These are phyloP conservation scores for Cyphellophora europaea DNA, from an alignment of 2,329 filamentous ascomycete genomes.

Conservation along the genomic window DNA sequence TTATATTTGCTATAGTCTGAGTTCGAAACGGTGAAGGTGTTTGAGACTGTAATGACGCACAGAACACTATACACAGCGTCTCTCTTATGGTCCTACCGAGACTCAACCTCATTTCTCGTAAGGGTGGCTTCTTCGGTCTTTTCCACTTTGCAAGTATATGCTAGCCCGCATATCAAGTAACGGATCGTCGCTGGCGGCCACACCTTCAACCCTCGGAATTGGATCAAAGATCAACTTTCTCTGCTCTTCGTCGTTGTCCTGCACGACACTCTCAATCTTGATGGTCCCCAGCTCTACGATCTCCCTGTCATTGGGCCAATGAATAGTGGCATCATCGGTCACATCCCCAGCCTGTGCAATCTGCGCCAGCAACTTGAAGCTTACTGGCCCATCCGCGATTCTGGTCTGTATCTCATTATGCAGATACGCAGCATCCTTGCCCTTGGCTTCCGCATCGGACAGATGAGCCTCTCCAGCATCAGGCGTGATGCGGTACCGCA, in stretches of 20 bases:
- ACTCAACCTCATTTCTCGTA: background rate
- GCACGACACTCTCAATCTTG: slow-evolving; percentile 31
- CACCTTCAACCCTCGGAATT: slow-evolving; percentile 44
- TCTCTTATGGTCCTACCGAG: too few species aligned
- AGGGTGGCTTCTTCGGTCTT: slow-evolving; percentile 34
- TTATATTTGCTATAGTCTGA: too few species aligned
- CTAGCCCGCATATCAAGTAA: slow-evolving; percentile 47
- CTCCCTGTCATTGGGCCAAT: slow-evolving; percentile 44
- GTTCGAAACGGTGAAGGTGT: too few species aligned
- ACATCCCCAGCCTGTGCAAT: slow-evolving; percentile 39
- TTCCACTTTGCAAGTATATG: slow-evolving; percentile 47
- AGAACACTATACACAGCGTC: too few species aligned
- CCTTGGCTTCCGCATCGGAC: slow-evolving; percentile 27
- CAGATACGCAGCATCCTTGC: slow-evolving; percentile 35
- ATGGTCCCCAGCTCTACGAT: slow-evolving; percentile 43
- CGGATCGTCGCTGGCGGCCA: slow-evolving; percentile 46
- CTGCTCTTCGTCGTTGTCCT: slow-evolving; percentile 32
- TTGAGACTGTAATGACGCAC: too few species aligned
- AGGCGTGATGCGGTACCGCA: slow-evolving; percentile 43
- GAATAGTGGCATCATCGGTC: slow-evolving; percentile 38
- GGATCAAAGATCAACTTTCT: slow-evolving; percentile 51
- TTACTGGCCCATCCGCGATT: slow-evolving; percentile 27
- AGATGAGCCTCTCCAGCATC: slow-evolving; percentile 32
- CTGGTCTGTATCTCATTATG: slow-evolving; percentile 37
- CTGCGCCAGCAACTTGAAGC: slow-evolving; percentile 42